A percentile compares a stretch with the other conserved stretches of the same genome.
Evolutionary conservation across 2,329 filamentous ascomycete genomes (phyloP).

Genomic region (Scleromitrula shiraiana): DNA sequence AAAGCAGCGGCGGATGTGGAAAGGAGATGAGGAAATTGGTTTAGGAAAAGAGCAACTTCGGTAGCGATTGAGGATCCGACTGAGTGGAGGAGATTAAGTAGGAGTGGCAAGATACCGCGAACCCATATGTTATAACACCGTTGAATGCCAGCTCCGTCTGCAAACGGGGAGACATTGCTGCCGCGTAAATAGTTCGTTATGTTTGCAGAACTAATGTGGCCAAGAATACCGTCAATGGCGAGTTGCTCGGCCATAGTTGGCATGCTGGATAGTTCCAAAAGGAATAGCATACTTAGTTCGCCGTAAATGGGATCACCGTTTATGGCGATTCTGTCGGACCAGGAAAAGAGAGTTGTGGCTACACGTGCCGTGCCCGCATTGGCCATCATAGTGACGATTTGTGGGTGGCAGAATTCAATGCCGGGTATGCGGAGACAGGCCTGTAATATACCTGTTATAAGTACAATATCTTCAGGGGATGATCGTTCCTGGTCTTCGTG

Average conservation of each 20-base stretch:
- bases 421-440: constrained; percentile 72
- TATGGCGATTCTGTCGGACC: constrained; percentile 75
- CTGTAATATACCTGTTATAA: constrained; percentile 83
- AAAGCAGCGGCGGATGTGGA: constrained; percentile 64
- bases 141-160: constrained; percentile 56
- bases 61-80: constrained; percentile 74
- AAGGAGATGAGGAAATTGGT: constrained; percentile 78
- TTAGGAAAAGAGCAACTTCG: constrained; percentile 80
- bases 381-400: constrained; percentile 62
- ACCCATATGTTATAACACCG: constrained; percentile 87
- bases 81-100: constrained; percentile 77
- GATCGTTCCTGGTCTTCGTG: constrained; percentile 64
- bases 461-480: constrained; percentile 71
- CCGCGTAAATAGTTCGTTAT: constrained; percentile 71
- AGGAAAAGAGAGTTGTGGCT: constrained; percentile 82
- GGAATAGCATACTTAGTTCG: constrained; percentile 80
- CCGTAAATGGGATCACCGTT: constrained; percentile 85
- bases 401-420: constrained; percentile 61
- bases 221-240: constrained; percentile 76
- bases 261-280: constrained; percentile 79
- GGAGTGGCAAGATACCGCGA: constrained; percentile 76
- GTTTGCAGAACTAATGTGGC: constrained; percentile 70
- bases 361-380: constrained; percentile 70
- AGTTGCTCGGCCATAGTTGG: constrained; percentile 80
- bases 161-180: constrained; percentile 66